These are phyloP conservation scores for Kalmusia sp. DNA, from an alignment of 2,329 filamentous ascomycete genomes.

Conservation along the genomic window DNA sequence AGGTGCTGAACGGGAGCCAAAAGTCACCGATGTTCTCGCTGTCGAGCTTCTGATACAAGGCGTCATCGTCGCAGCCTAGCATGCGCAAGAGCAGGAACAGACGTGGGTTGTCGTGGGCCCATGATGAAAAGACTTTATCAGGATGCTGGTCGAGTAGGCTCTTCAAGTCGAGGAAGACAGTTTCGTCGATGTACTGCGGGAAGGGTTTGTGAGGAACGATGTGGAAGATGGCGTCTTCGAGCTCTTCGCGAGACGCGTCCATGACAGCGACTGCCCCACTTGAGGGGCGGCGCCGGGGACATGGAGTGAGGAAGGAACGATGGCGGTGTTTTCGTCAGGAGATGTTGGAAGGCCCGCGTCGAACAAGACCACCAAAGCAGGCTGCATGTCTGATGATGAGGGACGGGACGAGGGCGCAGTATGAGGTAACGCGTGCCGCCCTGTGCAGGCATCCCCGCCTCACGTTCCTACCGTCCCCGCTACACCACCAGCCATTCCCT, in stretches of 20 bases:
- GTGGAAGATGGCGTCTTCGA: slow-evolving; percentile 18
- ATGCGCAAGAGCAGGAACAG: slow-evolving; percentile 27
- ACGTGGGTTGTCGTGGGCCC: slow-evolving; percentile 20
- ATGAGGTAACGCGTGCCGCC: slow-evolving; percentile 3
- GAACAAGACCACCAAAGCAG: not conserved
- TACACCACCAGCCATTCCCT: not conserved
- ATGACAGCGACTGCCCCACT: slow-evolving; percentile 7
- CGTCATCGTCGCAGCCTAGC: slow-evolving; percentile 22
- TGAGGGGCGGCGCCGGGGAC: not conserved
- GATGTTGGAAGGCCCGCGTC: not conserved
- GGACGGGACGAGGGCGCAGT: not conserved
- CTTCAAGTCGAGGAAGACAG: slow-evolving; percentile 24
- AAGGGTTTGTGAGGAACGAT: slow-evolving; percentile 19
- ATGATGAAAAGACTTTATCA: slow-evolving; percentile 13
- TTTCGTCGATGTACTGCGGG: slow-evolving; percentile 24
- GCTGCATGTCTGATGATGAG: not conserved
- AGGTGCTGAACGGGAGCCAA: slow-evolving; percentile 18
- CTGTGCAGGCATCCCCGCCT: not conserved
- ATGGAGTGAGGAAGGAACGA: slow-evolving; percentile 5
- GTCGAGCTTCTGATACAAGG: slow-evolving; percentile 18
- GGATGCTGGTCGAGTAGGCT: slow-evolving; percentile 21
- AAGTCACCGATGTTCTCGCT: slow-evolving; percentile 21
- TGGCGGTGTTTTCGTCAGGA: not conserved
- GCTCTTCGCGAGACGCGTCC: slow-evolving; percentile 11
- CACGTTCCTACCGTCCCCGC: no score